Evolutionary conservation across 306 rosid genomes (phyloP).

Genomic region (Lablab purpureus): DNA sequence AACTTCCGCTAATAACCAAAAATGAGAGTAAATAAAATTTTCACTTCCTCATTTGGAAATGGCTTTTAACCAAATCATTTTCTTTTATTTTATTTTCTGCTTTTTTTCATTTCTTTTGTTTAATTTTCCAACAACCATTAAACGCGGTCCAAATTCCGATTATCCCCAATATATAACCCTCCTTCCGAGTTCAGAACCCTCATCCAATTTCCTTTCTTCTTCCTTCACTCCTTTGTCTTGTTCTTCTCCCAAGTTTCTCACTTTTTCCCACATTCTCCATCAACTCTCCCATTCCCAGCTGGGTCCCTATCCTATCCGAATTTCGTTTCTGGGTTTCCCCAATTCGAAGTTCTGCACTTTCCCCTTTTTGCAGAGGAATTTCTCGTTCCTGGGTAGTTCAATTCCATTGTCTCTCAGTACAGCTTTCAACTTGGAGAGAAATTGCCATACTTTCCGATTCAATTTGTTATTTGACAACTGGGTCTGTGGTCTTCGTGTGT

Average conservation of each 20-base stretch:
- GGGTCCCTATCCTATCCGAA: slow-evolving; percentile 20
- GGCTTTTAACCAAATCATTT: not conserved
- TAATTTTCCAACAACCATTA: slow-evolving; percentile 41
- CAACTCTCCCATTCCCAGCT: not conserved
- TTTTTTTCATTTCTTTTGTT: slow-evolving; percentile 13
- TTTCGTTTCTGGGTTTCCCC: not conserved
- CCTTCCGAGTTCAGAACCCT: slow-evolving; percentile 42
- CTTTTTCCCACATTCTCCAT: slow-evolving; percentile 9
- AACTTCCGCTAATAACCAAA: slow-evolving; percentile 12
- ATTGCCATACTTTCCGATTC: not conserved
- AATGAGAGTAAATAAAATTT: not conserved
- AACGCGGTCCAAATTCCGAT: slow-evolving; percentile 60
- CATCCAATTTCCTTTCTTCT: not conserved
- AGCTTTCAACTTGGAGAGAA: slow-evolving; percentile 12
- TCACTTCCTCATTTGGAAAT: not conserved
- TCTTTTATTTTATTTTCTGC: not conserved
- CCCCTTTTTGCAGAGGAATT: not conserved
- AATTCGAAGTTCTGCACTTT: not conserved
- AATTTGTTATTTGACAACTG: slow-evolving; percentile 27
- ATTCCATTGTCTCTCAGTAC: not conserved
- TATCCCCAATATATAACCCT: slow-evolving; percentile 53
- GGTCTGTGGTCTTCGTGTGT: slow-evolving; percentile 28
- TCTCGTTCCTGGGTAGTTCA: not conserved
- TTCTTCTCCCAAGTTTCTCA: slow-evolving; percentile 14
- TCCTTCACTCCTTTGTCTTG: not conserved